A percentile compares a stretch with the other conserved stretches of the same genome.
phyloP scores from a whole-genome alignment of 2,329 filamentous ascomycete species.

The Cylindrodendrum hubeiense region DNA sequence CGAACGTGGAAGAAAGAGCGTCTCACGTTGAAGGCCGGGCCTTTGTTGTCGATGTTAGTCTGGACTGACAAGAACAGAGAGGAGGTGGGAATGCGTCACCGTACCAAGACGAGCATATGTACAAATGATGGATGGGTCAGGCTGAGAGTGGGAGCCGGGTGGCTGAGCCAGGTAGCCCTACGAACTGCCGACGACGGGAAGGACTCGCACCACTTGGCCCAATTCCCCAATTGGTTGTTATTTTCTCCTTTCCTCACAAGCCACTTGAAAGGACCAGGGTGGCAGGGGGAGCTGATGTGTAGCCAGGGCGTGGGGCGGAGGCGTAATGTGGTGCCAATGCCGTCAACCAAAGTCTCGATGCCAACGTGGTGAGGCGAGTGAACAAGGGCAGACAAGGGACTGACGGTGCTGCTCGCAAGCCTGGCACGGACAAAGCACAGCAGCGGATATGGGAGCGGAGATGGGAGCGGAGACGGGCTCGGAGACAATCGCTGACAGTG shows the following conservation, averaged over 20 bases:
- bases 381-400: slow-evolving; percentile 28
- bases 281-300: slow-evolving; percentile 24
- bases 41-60: slow-evolving; percentile 23
- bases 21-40: slow-evolving; percentile 15
- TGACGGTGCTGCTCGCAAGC: slow-evolving; percentile 20
- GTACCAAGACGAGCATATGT: slow-evolving; percentile 34
- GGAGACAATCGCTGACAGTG: slow-evolving; percentile 24
- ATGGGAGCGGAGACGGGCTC: too few species aligned
- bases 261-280: slow-evolving; percentile 30
- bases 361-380: slow-evolving; percentile 19
- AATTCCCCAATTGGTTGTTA: slow-evolving; percentile 30
- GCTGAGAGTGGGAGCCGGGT: slow-evolving; percentile 30
- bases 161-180: slow-evolving; percentile 42
- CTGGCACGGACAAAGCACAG: slow-evolving; percentile 16
- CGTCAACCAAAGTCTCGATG: slow-evolving; percentile 25
- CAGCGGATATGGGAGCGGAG: slow-evolving; percentile 17
- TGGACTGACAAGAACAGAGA: slow-evolving; percentile 6
- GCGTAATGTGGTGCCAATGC: slow-evolving; percentile 21
- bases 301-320: slow-evolving; percentile 25
- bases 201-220: slow-evolving; percentile 28
- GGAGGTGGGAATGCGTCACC: neutral
- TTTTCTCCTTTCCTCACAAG: slow-evolving; percentile 26
- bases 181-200: slow-evolving; percentile 26
- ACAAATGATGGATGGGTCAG: slow-evolving; percentile 23
- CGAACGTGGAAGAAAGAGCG: slow-evolving; percentile 36